Percentiles rank a stretch among this genome's conserved stretches.
phyloP scores from a whole-genome alignment of 176 grass and related monocot species.

The Aechmea fasciata region DNA sequence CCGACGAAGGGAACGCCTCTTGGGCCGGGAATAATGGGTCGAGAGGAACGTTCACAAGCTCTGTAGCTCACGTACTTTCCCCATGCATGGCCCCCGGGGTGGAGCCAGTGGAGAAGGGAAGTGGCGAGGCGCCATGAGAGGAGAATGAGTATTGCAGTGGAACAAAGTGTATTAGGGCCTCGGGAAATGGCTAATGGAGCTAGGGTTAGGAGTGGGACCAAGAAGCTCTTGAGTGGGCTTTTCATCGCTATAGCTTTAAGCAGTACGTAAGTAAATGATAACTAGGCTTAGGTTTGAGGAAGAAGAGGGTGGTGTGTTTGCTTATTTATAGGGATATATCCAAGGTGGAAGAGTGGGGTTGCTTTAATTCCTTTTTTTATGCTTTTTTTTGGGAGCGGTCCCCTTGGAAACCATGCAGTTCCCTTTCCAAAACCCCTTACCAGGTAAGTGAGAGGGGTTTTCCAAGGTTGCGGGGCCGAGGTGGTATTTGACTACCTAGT shows the following conservation, averaged over 20 bases:
- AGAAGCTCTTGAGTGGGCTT: constrained; percentile 46
- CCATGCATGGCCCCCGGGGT: constrained; percentile 74
- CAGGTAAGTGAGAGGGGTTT: no score
- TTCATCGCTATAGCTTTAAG: constrained; percentile 28
- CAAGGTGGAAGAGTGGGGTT: no score
- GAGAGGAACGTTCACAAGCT: neutral
- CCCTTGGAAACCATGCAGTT: no score
- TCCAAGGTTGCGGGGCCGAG: no score
- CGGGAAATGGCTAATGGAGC: constrained; percentile 21
- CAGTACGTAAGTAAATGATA: neutral
- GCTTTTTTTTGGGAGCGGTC: no score
- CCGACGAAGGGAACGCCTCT: constrained; percentile 64
- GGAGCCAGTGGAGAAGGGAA: constrained; percentile 51
- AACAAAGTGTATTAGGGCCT: constrained; percentile 28
- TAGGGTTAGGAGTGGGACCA: constrained; percentile 43
- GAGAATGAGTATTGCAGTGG: constrained; percentile 30
- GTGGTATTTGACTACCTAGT: no score
- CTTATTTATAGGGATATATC: no score
- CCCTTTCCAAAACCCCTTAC: no score
- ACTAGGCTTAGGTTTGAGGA: neutral
- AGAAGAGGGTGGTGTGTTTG: no score
- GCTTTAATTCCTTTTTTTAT: no score
- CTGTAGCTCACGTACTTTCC: constrained; percentile 42
- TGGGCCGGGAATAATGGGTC: constrained; percentile 35
- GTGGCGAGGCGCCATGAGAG: constrained; percentile 37